phyloP scores from a whole-genome alignment of 805 yeast genomes.

The Metschnikowia chrysomelidarum region DNA sequence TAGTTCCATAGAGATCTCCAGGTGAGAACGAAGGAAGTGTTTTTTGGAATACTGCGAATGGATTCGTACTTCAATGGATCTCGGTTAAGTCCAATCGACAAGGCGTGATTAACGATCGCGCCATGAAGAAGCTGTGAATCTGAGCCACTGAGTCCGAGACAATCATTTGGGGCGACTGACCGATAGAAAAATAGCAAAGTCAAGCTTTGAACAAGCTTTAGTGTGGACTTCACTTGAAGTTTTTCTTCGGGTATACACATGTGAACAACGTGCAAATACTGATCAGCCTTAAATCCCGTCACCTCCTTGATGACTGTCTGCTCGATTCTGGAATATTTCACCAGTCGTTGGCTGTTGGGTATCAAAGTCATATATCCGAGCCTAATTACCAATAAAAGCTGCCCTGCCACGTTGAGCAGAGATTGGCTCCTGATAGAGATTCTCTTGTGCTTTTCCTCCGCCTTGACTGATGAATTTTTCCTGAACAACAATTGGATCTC shows the following conservation, averaged over 20 bases:
- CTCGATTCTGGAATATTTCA: conserved; percentile 29
- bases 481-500: conserved; percentile 27
- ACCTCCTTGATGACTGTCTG: conserved; percentile 29
- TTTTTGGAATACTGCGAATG: conserved; percentile 30
- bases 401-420: conserved; percentile 32
- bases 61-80: conserved; percentile 35
- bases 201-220: conserved; percentile 36
- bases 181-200: conserved; percentile 34
- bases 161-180: conserved; percentile 40
- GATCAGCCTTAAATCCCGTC: conserved; percentile 27
- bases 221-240: conserved; percentile 29
- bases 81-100: conserved; percentile 40
- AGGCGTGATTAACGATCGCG: conserved; percentile 35
- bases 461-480: conserved; percentile 10
- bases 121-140: conserved; percentile 41
- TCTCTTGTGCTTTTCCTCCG: conserved; percentile 20
- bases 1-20: conserved; percentile 42
- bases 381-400: conserved; percentile 28
- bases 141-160: conserved; percentile 40
- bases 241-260: conserved; percentile 35
- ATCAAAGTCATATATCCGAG: conserved; percentile 40
- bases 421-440: conserved; percentile 28
- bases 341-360: conserved; percentile 31
- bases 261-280: conserved; percentile 29
- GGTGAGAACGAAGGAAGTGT: conserved; percentile 23